A percentile compares a stretch with the other conserved stretches of the same genome.
These are phyloP conservation scores for Cylindrodendrum hubeiense DNA, from an alignment of 2,329 filamentous ascomycete species.

Conservation along the genomic window DNA sequence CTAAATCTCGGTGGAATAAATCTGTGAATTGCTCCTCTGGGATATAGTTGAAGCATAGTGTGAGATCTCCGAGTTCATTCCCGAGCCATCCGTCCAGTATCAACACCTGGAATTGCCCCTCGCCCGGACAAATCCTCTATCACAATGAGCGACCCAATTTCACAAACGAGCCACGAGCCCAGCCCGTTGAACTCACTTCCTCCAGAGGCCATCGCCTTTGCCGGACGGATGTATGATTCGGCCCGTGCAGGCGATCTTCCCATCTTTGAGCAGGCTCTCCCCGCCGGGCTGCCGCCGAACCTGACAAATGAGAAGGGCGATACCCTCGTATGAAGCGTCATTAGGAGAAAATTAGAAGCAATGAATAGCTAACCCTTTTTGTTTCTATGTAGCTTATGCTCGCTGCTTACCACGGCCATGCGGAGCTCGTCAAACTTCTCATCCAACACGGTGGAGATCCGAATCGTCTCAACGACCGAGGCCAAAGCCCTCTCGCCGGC, in stretches of 20 bases:
- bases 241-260: conserved; percentile 70
- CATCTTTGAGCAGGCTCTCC: conserved; percentile 72
- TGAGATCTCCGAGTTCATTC: not conserved
- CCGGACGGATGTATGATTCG: conserved; percentile 74
- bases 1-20: too few species aligned
- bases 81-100: not conserved
- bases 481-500: conserved; percentile 77
- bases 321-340: conserved; percentile 64
- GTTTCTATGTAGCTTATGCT: conserved; percentile 72
- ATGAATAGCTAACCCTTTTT: not conserved
- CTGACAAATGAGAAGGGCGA: conserved; percentile 81
- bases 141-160: conserved; percentile 32
- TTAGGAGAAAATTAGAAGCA: not conserved
- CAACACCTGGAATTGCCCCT: not conserved
- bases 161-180: conserved; percentile 19
- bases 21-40: too few species aligned
- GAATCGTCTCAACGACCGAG: conserved; percentile 75
- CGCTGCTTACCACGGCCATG: conserved; percentile 76
- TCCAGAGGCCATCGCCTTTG: conserved; percentile 75
- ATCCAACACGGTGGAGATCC: conserved; percentile 74
- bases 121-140: not conserved
- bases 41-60: not conserved
- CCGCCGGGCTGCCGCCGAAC: conserved; percentile 75
- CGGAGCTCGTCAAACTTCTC: conserved; percentile 69
- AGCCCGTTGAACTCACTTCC: conserved; percentile 56